Evolutionary conservation across 345 rosid species (phyloP).

Genomic region (Rhodamnia rubescens): DNA sequence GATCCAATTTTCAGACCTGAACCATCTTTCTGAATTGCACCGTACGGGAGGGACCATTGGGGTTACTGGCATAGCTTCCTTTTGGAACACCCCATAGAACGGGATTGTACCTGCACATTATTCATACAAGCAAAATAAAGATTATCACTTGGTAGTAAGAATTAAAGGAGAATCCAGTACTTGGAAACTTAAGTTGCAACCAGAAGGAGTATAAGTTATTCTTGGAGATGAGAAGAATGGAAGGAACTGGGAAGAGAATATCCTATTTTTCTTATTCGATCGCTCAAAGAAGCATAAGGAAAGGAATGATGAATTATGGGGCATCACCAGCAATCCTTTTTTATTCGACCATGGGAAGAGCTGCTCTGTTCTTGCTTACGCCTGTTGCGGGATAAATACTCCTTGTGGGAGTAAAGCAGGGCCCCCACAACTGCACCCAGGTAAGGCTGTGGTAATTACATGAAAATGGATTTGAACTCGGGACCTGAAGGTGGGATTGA

Average conservation of each 20-base stretch:
- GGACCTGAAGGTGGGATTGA: not conserved
- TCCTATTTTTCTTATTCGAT: not conserved
- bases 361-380: not conserved
- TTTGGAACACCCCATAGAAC: slow-evolving; percentile 95
- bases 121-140: not conserved
- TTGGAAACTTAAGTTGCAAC: not conserved
- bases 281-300: not conserved
- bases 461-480: not conserved
- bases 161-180: slow-evolving; percentile 1
- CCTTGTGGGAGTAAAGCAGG: not conserved
- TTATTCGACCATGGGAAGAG: not conserved
- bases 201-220: not conserved
- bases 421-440: not conserved
- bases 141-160: not conserved
- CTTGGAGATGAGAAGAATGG: not conserved
- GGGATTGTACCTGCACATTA: slow-evolving; percentile 66
- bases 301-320: not conserved
- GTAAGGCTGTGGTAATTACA: not conserved
- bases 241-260: not conserved
- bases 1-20: slow-evolving; percentile 43
- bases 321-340: not conserved
- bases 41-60: slow-evolving; percentile 62
- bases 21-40: slow-evolving; percentile 89
- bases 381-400: not conserved
- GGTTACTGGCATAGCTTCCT: slow-evolving; percentile 89